These are phyloP conservation scores for Sclerotiophoma versabilis DNA, from an alignment of 2,329 filamentous ascomycete genomes.

Conservation along the genomic window DNA sequence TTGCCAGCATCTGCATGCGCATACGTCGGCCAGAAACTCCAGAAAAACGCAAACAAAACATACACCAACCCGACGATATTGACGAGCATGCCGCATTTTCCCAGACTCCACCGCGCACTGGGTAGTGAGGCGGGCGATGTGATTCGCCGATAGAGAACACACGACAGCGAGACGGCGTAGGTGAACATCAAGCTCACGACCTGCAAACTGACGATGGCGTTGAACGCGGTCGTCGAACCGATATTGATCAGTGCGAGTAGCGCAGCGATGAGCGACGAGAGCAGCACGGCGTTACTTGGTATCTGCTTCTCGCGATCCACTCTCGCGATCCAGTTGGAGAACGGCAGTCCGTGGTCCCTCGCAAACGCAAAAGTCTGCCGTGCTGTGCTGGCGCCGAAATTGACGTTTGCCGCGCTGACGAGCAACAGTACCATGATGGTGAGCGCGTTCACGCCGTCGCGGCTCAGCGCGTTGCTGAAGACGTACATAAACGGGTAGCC, in stretches of 20 bases:
- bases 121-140: constrained; percentile 20
- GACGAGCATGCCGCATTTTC: constrained; percentile 42
- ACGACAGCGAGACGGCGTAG: constrained; percentile 33
- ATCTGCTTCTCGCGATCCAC: constrained; percentile 31
- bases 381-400: constrained; percentile 32
- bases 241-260: constrained; percentile 53
- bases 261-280: constrained; percentile 27
- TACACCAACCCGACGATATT: constrained; percentile 47
- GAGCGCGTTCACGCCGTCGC: constrained; percentile 27
- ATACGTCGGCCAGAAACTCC: constrained; percentile 46
- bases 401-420: constrained; percentile 30
- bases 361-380: constrained; percentile 38
- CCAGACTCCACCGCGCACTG: constrained; percentile 46
- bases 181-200: constrained; percentile 34
- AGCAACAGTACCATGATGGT: constrained; percentile 33
- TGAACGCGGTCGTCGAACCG: constrained; percentile 49
- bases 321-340: constrained; percentile 24
- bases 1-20: constrained; percentile 16
- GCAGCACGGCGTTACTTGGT: constrained; percentile 43
- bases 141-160: constrained; percentile 32
- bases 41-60: constrained; percentile 45
- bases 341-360: constrained; percentile 26
- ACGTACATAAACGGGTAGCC: constrained; percentile 50
- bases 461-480: constrained; percentile 34
- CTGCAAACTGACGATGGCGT: constrained; percentile 46